Base-by-base conservation (phyloP, 2,329 filamentous ascomycete genomes). In the Paracamarosporium sp. region DNA sequence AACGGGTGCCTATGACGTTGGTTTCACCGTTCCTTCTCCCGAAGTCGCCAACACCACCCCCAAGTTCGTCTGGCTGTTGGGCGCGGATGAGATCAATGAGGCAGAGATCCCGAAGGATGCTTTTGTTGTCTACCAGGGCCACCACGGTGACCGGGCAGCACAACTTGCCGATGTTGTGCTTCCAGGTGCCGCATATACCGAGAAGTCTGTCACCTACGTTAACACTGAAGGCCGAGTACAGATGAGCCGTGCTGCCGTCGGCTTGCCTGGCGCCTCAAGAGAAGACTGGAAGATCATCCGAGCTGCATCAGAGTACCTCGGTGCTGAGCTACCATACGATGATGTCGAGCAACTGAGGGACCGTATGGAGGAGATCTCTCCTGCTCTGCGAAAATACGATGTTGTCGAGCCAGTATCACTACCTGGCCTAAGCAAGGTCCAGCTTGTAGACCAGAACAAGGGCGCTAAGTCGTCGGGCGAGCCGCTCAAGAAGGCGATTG, bases 231-330 rank as follows among this genome's bases (percentile, higher is more conserved):
- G 95, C 55, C 91, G 95, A 69, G 92, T 95, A 22, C 95, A 99
- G 81, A 90, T 97, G 83, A 95, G 91, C 53, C 91, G 95, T 65
- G 90, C 92, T 46, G 95, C 95, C 28, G 96, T 93, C 35, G 91
- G 90, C 44, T 84, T 97, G 64, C 92, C 93, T 24, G 95, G 95
- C 59, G 95, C 93, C 52, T 88, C 94, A 55, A 88, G 95, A 73
- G 94, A 95, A 63, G 95, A 99, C 81, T 99, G 95, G 95, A 99
- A 98, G 87, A 98, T 99, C 72, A 88, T 99, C 68, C 92, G 95
- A 64, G 95, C 95, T 17, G 88, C 86, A 55, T 95, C 91, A 73
- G 95, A 98, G 80, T 97, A 96, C 81, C 85, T 99, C 15, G 92
- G 91, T 59, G 88, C 84, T 27, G 90, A 93, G 64, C 86, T 99